phyloP scores from a whole-genome alignment of 805 yeast species.

The Candida bentonensis region DNA sequence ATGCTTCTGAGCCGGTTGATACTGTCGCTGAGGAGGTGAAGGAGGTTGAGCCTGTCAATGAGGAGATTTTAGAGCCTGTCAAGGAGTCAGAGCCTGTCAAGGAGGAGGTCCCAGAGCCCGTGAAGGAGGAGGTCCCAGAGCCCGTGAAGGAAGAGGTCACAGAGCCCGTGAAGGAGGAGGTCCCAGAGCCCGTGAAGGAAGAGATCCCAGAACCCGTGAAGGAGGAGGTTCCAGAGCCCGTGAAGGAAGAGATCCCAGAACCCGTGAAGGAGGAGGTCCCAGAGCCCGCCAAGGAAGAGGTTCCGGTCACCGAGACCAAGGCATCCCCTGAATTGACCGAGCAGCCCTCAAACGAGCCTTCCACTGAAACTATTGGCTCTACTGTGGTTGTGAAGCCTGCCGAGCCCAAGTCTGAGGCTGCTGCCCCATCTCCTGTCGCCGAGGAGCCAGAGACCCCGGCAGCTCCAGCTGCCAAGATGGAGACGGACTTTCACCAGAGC shows the following conservation, averaged over 20 bases:
- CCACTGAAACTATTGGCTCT: background rate
- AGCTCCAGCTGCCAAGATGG: background rate
- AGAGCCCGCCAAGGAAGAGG: background rate
- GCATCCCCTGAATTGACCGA: background rate
- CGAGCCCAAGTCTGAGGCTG: background rate
- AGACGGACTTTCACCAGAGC: background rate
- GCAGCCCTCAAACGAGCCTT: slow-evolving; percentile 1
- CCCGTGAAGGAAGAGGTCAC: background rate
- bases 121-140: slow-evolving; percentile 1
- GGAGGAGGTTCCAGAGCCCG: background rate
- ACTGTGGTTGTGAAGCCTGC: background rate
- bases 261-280: background rate
- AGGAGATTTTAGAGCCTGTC: slow-evolving; percentile 2
- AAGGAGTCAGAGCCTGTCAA: background rate
- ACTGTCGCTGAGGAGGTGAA: background rate
- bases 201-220: background rate
- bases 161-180: slow-evolving; percentile 4
- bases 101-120: background rate
- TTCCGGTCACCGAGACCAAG: background rate
- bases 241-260: background rate
- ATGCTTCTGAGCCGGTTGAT: background rate
- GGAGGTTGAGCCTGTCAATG: slow-evolving; percentile 2
- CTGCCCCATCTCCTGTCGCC: background rate
- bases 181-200: background rate
- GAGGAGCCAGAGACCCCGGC: slow-evolving; percentile 1